Evolutionary conservation across 495 filamentous ascomycete species (phyloP).

Genomic region (Penicillium macrosclerotiorum): DNA sequence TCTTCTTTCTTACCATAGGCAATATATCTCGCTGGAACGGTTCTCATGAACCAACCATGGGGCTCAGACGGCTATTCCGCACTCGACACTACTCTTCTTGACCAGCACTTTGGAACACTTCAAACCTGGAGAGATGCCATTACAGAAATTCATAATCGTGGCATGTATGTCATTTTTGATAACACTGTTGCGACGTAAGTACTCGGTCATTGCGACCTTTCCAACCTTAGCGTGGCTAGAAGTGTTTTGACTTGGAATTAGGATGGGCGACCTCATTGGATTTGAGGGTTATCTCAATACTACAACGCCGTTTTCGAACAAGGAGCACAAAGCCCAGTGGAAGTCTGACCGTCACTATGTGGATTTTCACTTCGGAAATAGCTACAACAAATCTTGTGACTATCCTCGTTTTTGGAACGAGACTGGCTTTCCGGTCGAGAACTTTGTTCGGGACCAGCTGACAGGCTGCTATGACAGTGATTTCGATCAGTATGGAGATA

Average conservation of each 20-base stretch:
- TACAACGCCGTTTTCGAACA: constrained; percentile 57
- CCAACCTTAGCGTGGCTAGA: neutral
- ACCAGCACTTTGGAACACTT: constrained; percentile 67
- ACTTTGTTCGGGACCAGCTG: constrained; percentile 42
- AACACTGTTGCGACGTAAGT: constrained; percentile 70
- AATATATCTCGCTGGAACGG: constrained; percentile 67
- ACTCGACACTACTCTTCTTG: constrained; percentile 67
- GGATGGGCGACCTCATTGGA: constrained; percentile 66
- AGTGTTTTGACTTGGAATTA: constrained; percentile 11
- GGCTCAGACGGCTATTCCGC: constrained; percentile 65
- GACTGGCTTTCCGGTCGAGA: constrained; percentile 52
- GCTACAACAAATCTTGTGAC: constrained; percentile 55
- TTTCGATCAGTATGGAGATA: constrained; percentile 69
- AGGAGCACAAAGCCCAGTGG: constrained; percentile 59
- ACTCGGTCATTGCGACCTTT: neutral
- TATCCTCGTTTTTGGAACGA: constrained; percentile 70
- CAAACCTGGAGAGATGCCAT: constrained; percentile 62
- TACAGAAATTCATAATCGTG: constrained; percentile 60
- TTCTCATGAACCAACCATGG: constrained; percentile 73
- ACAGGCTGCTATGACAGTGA: constrained; percentile 67
- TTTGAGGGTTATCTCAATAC: constrained; percentile 65
- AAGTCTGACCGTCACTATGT: constrained; percentile 57
- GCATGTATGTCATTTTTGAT: constrained; percentile 72
- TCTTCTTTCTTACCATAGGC: too few species aligned
- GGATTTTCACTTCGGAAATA: constrained; percentile 63